Evolutionary conservation across 305 asterid genomes (phyloP).

Genomic region (Andrographis paniculata): DNA sequence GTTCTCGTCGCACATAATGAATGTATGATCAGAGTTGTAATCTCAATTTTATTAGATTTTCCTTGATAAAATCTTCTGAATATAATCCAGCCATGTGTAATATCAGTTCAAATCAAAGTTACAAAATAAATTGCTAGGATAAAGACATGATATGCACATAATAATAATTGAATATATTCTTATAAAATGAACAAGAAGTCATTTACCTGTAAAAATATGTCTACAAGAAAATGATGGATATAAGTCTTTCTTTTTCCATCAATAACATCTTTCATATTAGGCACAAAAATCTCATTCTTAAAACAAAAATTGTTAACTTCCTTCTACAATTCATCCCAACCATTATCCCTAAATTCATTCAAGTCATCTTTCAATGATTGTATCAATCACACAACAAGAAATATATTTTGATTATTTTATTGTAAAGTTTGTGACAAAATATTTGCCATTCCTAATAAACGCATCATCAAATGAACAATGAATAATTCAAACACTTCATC

Average conservation of each 20-base stretch:
- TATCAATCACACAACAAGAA: background rate
- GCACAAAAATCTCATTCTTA: too few species aligned
- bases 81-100: background rate
- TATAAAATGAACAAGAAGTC: background rate
- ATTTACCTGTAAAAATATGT: background rate
- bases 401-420: too few species aligned
- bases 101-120: background rate
- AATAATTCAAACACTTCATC: background rate
- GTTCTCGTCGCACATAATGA: background rate
- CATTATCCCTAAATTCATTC: slow-evolving; percentile 1
- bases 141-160: background rate
- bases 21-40: too few species aligned
- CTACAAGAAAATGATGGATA: background rate
- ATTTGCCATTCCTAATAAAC: too few species aligned
- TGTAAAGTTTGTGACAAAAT: background rate
- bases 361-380: background rate
- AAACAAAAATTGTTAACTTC: background rate
- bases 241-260: too few species aligned
- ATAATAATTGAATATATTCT: background rate
- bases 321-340: background rate
- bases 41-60: background rate
- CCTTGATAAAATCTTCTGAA: background rate
- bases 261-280: too few species aligned
- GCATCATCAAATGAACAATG: slow-evolving; percentile 1
- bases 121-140: background rate